Base-by-base conservation (phyloP, 1,284 basidiomycete species). In the Boletus calvinii region DNA sequence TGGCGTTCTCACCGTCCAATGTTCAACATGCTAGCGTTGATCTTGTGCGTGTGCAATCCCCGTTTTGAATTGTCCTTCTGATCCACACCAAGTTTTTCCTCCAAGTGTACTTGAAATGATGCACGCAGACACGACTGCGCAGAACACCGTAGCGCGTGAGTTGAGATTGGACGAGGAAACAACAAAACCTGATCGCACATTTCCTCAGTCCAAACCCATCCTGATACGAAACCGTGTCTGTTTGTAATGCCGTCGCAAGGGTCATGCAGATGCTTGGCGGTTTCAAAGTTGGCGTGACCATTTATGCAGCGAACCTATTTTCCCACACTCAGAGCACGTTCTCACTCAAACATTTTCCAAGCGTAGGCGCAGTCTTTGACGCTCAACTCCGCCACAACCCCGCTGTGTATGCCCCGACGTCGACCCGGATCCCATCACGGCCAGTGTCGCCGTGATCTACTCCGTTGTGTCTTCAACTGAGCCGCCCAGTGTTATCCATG, bases 201-300 rank as follows among this genome's bases (percentile, higher is more conserved):
- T 47, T n/a, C 11, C n/a, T 10, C 6, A 59, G 58, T 59, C 17
- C 55, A 60, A 48, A 55, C 54, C 0, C 40, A 55, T 20, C 40
- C 48, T 15, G 50, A 53, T 15, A 32, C 44, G 40, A 52, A 9
- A 45, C 45, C 1, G 40, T 62, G 2, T 29, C 60, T 3, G 22
- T 52, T 9, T 60, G 29, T 13, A 58, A 53, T 9, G 52, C 52
- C 13, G 45, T 58, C 34, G 52, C 46, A 3, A 53, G 50, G 2
- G 51, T 59, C 45, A 54, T 54, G 60, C 60, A 54, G 38, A 60
- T 60, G 29, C 44, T 62, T 10, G 59, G 60, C 32, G 59, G 46
- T 2, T 54, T 57, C 30, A 43, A n/a, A n/a, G n/a, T 62, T 13
- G 56, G 56, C 9, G 34, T 61, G 6, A 55, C 48, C 6, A 46